Percentiles rank a stretch among this genome's conserved stretches.
These are phyloP conservation scores for Entrophospora sp. DNA, from an alignment of 192 early-diverging fungal genomes.

Conservation along the genomic window DNA sequence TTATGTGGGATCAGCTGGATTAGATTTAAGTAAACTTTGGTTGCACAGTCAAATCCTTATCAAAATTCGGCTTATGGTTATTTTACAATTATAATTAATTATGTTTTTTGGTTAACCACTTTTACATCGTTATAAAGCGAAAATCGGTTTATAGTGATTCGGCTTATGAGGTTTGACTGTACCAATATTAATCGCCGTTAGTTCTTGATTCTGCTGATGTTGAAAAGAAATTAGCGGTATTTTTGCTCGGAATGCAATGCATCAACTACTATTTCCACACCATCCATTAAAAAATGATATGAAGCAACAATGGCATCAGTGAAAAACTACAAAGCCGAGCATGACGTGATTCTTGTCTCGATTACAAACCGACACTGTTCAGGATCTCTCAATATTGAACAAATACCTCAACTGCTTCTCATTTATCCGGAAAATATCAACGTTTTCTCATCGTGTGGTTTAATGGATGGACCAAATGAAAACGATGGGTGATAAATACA, in stretches of 20 bases:
- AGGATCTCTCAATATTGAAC: slow-evolving; percentile 1
- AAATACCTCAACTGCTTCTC: slow-evolving; percentile 7
- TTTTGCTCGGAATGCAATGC: slow-evolving; percentile 15
- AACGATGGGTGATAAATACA: slow-evolving; percentile 1
- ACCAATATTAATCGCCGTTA: slow-evolving; percentile 7
- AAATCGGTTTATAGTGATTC: no score
- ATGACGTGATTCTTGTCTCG: slow-evolving; percentile 13
- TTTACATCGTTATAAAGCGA: no score
- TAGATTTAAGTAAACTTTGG: no score
- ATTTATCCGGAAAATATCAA: slow-evolving; percentile 10
- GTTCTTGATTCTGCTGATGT: slow-evolving; percentile 10
- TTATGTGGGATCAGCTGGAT: no score
- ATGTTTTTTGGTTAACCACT: no score
- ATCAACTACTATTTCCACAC: slow-evolving; percentile 12
- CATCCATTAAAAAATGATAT: slow-evolving; percentile 12
- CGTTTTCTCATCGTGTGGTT: slow-evolving; percentile 13
- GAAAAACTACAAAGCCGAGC: slow-evolving; percentile 8
- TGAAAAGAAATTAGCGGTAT: slow-evolving; percentile 13
- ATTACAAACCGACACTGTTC: slow-evolving; percentile 5
- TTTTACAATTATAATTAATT: no score
- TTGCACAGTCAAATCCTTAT: no score
- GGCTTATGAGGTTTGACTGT: no score
- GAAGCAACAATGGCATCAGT: slow-evolving; percentile 14
- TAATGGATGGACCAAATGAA: slow-evolving; percentile 1
- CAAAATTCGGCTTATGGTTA: no score